phyloP scores from a whole-genome alignment of 2,329 filamentous ascomycete genomes.

The Trichocomaceae sp. region DNA sequence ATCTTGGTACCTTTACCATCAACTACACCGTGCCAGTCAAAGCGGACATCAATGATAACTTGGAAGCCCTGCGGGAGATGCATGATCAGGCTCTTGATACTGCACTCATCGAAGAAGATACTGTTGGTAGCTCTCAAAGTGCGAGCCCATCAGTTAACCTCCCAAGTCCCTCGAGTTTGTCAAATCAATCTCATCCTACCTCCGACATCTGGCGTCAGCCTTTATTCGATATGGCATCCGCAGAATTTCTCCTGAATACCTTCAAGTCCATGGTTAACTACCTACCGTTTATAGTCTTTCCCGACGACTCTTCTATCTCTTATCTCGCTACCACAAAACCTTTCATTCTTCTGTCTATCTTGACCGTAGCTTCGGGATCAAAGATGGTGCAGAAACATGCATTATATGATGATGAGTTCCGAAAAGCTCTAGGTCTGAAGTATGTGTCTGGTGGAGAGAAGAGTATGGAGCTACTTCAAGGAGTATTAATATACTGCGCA shows the following conservation, averaged over 20 bases:
- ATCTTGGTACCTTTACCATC: constrained; percentile 2
- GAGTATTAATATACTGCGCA: constrained; percentile 10
- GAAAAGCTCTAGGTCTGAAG: constrained; percentile 11
- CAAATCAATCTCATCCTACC: neutral
- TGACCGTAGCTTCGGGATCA: constrained; percentile 9
- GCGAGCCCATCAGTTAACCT: neutral
- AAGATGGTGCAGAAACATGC: constrained; percentile 12
- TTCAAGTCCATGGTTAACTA: constrained; percentile 6
- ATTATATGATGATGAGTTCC: constrained; percentile 12
- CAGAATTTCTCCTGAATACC: constrained; percentile 8
- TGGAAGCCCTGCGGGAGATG: constrained; percentile 1
- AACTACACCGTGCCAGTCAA: constrained; percentile 2
- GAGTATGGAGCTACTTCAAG: constrained; percentile 8
- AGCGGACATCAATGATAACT: neutral
- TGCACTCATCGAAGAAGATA: neutral
- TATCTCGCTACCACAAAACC: constrained; percentile 7
- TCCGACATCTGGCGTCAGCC: constrained; percentile 8
- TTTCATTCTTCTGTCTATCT: constrained; percentile 6
- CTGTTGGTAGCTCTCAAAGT: neutral
- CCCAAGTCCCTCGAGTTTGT: neutral
- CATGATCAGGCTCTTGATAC: constrained; percentile 7
- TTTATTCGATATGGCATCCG: constrained; percentile 11
- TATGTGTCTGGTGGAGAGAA: constrained; percentile 9
- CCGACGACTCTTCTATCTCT: constrained; percentile 2
- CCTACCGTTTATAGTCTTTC: constrained; percentile 4